Evolutionary conservation across 2,329 filamentous ascomycete genomes (phyloP).

Genomic region (Sclerotinia subarctica): DNA sequence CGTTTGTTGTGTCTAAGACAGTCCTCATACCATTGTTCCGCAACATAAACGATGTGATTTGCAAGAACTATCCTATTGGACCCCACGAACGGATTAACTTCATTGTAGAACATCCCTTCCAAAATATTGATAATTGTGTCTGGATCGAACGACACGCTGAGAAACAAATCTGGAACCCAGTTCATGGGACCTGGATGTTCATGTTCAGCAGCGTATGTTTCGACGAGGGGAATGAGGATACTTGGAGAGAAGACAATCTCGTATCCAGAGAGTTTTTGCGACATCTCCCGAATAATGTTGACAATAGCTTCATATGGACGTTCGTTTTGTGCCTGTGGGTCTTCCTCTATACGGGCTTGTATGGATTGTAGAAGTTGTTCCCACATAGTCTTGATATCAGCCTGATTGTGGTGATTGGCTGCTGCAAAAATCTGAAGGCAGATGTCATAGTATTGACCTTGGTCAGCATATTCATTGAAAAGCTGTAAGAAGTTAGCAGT

Average conservation of each 20-base stretch:
- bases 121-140: constrained; percentile 61
- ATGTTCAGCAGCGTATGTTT: constrained; percentile 58
- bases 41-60: constrained; percentile 59
- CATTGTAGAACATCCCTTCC: constrained; percentile 64
- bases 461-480: constrained; percentile 90
- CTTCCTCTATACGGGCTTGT: constrained; percentile 48
- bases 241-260: constrained; percentile 65
- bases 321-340: constrained; percentile 41
- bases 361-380: constrained; percentile 71
- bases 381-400: constrained; percentile 84
- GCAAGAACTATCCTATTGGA: constrained; percentile 55
- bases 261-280: constrained; percentile 61
- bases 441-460: constrained; percentile 89
- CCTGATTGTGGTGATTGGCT: constrained; percentile 84
- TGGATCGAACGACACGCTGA: constrained; percentile 58
- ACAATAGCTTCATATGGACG: constrained; percentile 70
- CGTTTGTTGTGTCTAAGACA: constrained; percentile 52
- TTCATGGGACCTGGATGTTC: constrained; percentile 50
- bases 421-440: constrained; percentile 89
- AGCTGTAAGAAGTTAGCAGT: constrained; percentile 51
- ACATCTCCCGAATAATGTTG: constrained; percentile 60
- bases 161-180: constrained; percentile 57
- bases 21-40: constrained; percentile 58
- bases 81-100: constrained; percentile 62
- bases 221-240: constrained; percentile 59